These are phyloP conservation scores for Ettlia oleoabundans DNA, from an alignment of 139 green algal genomes.

Conservation along the genomic window DNA sequence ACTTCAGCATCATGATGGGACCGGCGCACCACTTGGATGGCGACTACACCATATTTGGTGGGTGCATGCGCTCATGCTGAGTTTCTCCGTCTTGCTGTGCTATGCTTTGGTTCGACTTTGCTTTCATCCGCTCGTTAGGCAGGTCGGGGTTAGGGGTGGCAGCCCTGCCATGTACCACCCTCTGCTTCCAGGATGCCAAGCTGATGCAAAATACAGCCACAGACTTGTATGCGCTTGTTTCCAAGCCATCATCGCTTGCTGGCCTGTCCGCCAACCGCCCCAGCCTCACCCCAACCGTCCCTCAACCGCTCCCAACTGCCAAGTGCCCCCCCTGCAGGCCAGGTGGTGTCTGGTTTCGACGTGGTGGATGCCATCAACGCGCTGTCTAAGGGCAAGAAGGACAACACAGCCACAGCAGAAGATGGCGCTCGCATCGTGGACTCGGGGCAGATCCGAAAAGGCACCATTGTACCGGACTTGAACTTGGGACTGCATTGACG, in stretches of 20 bases:
- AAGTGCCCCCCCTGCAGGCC: not conserved
- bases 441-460: slow-evolving; percentile 44
- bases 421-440: slow-evolving; percentile 48
- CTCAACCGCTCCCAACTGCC: not conserved
- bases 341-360: slow-evolving; percentile 28
- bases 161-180: no score
- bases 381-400: slow-evolving; percentile 46
- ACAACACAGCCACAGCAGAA: slow-evolving; percentile 47
- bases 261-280: no score
- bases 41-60: slow-evolving; percentile 81
- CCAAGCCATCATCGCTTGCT: no score
- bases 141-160: no score
- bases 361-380: slow-evolving; percentile 49
- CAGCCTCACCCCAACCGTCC: not conserved
- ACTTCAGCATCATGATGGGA: slow-evolving; percentile 84
- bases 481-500: not conserved
- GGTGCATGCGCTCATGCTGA: slow-evolving; percentile 34
- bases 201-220: no score
- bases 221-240: no score
- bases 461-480: slow-evolving; percentile 39
- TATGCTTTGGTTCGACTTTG: no score
- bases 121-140: no score
- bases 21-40: slow-evolving; percentile 73
- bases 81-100: not conserved
- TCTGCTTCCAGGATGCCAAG: no score